Percentiles rank a stretch among this genome's conserved stretches.
These are phyloP conservation scores for Neovahlkampfia damariscottae DNA, from an alignment of 78 protist species.

Conservation along the genomic window DNA sequence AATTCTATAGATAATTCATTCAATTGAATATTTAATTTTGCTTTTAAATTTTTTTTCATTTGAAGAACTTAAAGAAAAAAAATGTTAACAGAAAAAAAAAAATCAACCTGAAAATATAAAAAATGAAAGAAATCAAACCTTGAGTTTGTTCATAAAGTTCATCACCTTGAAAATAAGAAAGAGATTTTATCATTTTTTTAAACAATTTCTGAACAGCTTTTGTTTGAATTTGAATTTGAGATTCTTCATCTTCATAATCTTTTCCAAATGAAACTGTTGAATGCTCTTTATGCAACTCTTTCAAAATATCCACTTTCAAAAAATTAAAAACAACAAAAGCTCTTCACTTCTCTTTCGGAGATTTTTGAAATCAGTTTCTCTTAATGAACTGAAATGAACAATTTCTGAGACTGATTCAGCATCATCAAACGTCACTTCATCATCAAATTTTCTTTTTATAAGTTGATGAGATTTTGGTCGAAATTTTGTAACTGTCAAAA, in stretches of 20 bases:
- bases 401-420: too few relatives aligned
- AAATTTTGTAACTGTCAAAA: too few relatives aligned
- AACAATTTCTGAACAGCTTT: too few relatives aligned
- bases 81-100: not conserved
- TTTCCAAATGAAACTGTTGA: not conserved
- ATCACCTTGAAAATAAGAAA: not conserved
- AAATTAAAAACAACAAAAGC: too few relatives aligned
- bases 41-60: not conserved
- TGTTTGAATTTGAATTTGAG: not conserved
- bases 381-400: too few relatives aligned
- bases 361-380: too few relatives aligned
- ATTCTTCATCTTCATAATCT: not conserved
- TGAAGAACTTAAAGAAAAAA: not conserved
- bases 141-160: too few relatives aligned
- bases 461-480: too few relatives aligned
- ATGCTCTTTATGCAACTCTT: not conserved
- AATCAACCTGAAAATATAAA: not conserved
- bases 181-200: not conserved
- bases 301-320: not conserved
- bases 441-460: too few relatives aligned
- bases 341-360: too few relatives aligned
- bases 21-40: not conserved
- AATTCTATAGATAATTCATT: not conserved
- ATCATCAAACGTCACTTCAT: too few relatives aligned
- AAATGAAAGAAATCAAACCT: too few relatives aligned